Evolutionary conservation across 2,329 filamentous ascomycete genomes (phyloP), one percentile per base, ranked within the genome.

Genomic region (Epichloe gansuensis): DNA sequence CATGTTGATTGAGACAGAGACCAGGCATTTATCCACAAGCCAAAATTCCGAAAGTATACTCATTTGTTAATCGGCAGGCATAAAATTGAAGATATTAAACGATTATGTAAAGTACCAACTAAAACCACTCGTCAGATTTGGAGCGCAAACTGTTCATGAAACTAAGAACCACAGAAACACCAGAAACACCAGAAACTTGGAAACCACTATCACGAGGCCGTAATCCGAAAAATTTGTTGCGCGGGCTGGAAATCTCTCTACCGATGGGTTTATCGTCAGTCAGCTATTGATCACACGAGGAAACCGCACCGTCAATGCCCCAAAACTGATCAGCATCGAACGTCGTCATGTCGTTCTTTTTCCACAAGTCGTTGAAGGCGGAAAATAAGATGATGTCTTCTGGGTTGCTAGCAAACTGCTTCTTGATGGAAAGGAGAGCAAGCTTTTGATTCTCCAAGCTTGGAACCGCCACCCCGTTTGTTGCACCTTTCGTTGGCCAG

Each of bases 281-380:
- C 38, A 38, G 5, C 21, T 49, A 51, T 17, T 47, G 31, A 42
- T 56, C 56, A 46, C 56, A 63, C 9, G 52, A 48, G n/a, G 59
- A 56, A 5, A 61, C 52, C 35, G 61, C 60, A n/a, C 64, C 66
- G 35, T 60, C 59, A 50, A 86, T 79, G 35, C 87, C 89, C 85
- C 87, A 93, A 68, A 75, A 89, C 64, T 82, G 77, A 70, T 95
- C 89, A 2, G 85, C 80, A 53, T 80, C 76, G 66, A 84, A 87
- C 1, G 84, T 84, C 23, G 66, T 72, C 2, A 71, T 64, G 50
- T 71, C 75, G 58, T 85, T 77, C 41, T 70, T 64, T 74, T 94
- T 95, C 88, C 89, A 95, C 49, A 74, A 61, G 55, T 89, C 85
- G 66, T 95, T 85, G 70, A 84, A 91, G 3, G 86, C 83, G 31